Evolutionary conservation across 495 filamentous ascomycete genomes (phyloP), one percentile per base, ranked within the genome.

Genomic region (Podospora australis): DNA sequence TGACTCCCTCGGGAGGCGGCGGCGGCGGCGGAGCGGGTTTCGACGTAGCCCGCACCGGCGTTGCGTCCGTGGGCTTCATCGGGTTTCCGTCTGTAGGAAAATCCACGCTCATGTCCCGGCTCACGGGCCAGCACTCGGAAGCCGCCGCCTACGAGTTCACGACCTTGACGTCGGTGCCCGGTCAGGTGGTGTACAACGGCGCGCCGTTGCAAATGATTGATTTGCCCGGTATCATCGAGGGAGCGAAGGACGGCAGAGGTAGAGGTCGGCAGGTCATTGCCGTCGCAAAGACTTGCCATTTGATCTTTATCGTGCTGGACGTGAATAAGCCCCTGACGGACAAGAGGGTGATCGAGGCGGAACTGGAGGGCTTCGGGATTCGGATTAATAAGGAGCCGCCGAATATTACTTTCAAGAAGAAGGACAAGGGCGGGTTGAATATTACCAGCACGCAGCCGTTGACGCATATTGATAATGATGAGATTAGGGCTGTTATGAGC

Each of bases 201-300:
- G 92, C 92, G 26, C 94, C 95, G 60, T 88, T 98, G 58, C 92
- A 98, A 69, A 98, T 98, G 78, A 84, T 98, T 35, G 92, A 98
- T 81, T 77, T 98, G 56, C 92, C 92, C 7, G 92, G 92, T 80
- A 98, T 98, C 62, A 98, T 98, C 54, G 84, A 97, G 69, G 92
- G 92, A 60, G 92, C 92, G 47, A 98, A 98, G 68, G 92, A 98
- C 67, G 92, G 92, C 46, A 94, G 96, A 67, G 92, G 92, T 75
- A 84, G 92, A 75, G 92, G 92, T 77, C 83, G 94, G 56, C 92
- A 98, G 69, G 92, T 98, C 56, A 98, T 98, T 75, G 91, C 92
- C 14, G 92, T 98, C 43, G 90, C 94, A 42, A 97, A 97, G 75
- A 97, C 91, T 29, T 98, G 92, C 72, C 87, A 98, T 74, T 72